phyloP scores from a whole-genome alignment of 129 eudicot genomes.

The Lonicera japonica region DNA sequence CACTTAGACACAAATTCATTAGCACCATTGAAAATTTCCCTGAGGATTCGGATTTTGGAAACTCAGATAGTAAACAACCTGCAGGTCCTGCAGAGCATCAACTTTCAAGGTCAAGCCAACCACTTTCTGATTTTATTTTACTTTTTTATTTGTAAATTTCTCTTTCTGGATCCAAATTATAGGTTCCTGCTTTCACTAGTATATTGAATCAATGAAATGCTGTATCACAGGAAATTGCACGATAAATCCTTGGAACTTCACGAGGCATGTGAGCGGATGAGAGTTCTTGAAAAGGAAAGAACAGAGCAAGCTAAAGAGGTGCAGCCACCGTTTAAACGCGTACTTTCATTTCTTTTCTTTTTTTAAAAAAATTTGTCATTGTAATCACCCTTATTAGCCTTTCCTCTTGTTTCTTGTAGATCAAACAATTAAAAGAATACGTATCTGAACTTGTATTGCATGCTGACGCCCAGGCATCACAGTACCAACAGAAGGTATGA shows the following conservation, averaged over 20 bases:
- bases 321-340: neutral
- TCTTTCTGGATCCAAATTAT: constrained; percentile 3
- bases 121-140: neutral
- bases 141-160: neutral
- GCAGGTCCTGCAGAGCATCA: constrained; percentile 34
- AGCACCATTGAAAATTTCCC: constrained; percentile 45
- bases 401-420: constrained; percentile 33
- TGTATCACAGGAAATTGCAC: constrained; percentile 37
- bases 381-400: constrained; percentile 1
- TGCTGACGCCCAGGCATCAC: constrained; percentile 83
- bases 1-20: constrained; percentile 51
- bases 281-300: constrained; percentile 59
- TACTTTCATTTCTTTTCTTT: no score
- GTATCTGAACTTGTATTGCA: constrained; percentile 76
- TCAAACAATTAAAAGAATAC: constrained; percentile 53
- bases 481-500: constrained; percentile 75
- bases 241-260: constrained; percentile 43
- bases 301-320: constrained; percentile 62
- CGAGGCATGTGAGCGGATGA: constrained; percentile 42
- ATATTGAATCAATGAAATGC: constrained; percentile 4
- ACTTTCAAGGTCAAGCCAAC: constrained; percentile 45
- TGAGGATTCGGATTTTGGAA: constrained; percentile 34
- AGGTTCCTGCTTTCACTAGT: neutral
- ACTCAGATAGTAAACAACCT: constrained; percentile 16
- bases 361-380: neutral